phyloP scores from a whole-genome alignment of 345 rosid genomes.

The Rubroshorea leprosula region DNA sequence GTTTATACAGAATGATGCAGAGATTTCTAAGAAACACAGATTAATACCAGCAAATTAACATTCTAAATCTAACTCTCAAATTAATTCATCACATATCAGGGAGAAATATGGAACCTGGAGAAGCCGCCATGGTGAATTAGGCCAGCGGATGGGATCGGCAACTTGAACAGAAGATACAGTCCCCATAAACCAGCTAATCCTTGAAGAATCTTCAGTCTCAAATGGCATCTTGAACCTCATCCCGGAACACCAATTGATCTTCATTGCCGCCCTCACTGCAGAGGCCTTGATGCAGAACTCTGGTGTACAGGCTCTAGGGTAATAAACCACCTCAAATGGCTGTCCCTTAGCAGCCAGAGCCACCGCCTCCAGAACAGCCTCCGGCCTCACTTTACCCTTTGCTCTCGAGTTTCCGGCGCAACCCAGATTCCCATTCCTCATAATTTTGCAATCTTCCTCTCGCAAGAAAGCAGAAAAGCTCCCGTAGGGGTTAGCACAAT shows the following conservation, averaged over 20 bases:
- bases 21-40: constrained; percentile 59
- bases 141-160: constrained; percentile 78
- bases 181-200: constrained; percentile 99
- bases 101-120: constrained; percentile 57
- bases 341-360: constrained; percentile 57
- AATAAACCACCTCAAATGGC: constrained; percentile 65
- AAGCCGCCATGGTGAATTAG: constrained; percentile 91
- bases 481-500: constrained; percentile 25
- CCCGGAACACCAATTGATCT: constrained; percentile 68
- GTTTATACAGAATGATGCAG: background rate
- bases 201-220: constrained; percentile 83
- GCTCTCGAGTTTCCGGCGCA: constrained; percentile 34
- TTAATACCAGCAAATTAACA: constrained; percentile 18
- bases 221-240: constrained; percentile 98
- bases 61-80: constrained; percentile 31
- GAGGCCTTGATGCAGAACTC: constrained; percentile 74
- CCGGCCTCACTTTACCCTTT: constrained; percentile 41
- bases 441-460: constrained; percentile 43
- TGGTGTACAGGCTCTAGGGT: constrained; percentile 69
- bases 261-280: constrained; percentile 57
- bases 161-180: constrained; percentile 78
- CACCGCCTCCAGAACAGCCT: constrained; percentile 64
- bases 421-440: constrained; percentile 23
- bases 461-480: constrained; percentile 54
- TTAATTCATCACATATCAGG: background rate